Percentiles rank a stretch among this genome's conserved stretches.
phyloP scores from a whole-genome alignment of 177 flowering plant genomes.

The Vitis hybrid region DNA sequence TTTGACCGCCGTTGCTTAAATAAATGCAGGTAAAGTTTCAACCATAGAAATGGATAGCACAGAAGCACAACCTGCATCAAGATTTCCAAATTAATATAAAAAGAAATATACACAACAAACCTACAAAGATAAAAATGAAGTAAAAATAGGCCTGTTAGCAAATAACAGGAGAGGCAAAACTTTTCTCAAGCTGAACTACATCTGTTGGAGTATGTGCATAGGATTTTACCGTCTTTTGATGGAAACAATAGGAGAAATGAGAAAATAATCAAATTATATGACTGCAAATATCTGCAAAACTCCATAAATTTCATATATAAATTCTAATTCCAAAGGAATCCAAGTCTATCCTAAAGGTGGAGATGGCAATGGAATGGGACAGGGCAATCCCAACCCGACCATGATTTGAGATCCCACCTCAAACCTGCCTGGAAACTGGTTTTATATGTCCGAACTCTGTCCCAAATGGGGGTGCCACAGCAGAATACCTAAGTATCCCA shows the following conservation, averaged over 20 bases:
- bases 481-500: not conserved
- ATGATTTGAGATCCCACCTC: not conserved
- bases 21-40: conserved; percentile 78
- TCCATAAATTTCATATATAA: too few relatives aligned
- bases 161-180: not conserved
- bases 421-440: not conserved
- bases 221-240: too few relatives aligned
- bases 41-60: conserved; percentile 73
- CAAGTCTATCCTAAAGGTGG: not conserved
- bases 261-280: too few relatives aligned
- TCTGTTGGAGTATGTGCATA: too few relatives aligned
- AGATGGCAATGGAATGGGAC: not conserved
- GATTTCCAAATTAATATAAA: conserved; percentile 1
- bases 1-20: conserved; percentile 77
- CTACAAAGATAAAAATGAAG: not conserved
- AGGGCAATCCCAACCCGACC: not conserved
- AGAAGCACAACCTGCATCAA: conserved; percentile 61
- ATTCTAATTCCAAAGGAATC: not conserved
- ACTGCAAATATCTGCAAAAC: too few relatives aligned
- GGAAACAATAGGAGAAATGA: too few relatives aligned
- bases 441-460: not conserved
- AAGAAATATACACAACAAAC: not conserved
- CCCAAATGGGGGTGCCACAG: not conserved
- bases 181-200: not conserved
- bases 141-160: not conserved